A percentile compares a stretch with the other conserved stretches of the same genome.
Evolutionary conservation across 1,284 basidiomycete genomes (phyloP).

Genomic region (Rhodotorula sp.): DNA sequence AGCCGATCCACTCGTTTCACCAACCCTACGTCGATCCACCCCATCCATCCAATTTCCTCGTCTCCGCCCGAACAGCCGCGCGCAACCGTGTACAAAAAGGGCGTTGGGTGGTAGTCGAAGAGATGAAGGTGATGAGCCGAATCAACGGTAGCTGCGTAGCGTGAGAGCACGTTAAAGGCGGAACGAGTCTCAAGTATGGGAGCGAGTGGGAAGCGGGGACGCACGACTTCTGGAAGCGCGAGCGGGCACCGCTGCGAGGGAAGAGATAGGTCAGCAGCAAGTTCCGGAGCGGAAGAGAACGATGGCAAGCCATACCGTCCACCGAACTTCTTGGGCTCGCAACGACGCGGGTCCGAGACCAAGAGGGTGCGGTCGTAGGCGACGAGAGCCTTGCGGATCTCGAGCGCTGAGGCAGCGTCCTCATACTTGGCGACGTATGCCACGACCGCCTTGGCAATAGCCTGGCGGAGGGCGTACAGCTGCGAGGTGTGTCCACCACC

Average conservation of each 20-base stretch:
- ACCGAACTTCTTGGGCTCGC: slow-evolving; percentile 86
- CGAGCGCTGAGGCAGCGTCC: slow-evolving; percentile 94
- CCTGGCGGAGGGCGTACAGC: slow-evolving; percentile 98
- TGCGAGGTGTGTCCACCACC: slow-evolving; percentile 99
- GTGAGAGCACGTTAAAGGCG: no score
- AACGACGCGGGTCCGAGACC: slow-evolving; percentile 79
- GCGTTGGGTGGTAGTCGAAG: not conserved
- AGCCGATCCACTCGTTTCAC: no score
- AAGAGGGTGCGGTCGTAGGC: slow-evolving; percentile 79
- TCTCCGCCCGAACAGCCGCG: not conserved
- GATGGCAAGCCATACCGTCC: slow-evolving; percentile 25
- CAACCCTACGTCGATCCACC: no score
- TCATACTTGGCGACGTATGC: slow-evolving; percentile 98
- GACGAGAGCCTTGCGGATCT: slow-evolving; percentile 93
- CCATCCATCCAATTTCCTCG: not conserved
- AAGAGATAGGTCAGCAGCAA: not conserved
- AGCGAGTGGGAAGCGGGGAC: not conserved
- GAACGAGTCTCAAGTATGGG: not conserved
- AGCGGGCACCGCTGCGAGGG: slow-evolving; percentile 60
- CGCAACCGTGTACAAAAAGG: not conserved
- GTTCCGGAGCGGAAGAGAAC: slow-evolving; percentile 21
- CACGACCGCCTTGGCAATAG: slow-evolving; percentile 95
- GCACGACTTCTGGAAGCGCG: slow-evolving; percentile 44
- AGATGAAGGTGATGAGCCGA: not conserved
- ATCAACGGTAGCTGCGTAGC: not conserved